These are phyloP conservation scores for Fusarium citri DNA, from an alignment of 2,329 filamentous ascomycete genomes.

Conservation along the genomic window DNA sequence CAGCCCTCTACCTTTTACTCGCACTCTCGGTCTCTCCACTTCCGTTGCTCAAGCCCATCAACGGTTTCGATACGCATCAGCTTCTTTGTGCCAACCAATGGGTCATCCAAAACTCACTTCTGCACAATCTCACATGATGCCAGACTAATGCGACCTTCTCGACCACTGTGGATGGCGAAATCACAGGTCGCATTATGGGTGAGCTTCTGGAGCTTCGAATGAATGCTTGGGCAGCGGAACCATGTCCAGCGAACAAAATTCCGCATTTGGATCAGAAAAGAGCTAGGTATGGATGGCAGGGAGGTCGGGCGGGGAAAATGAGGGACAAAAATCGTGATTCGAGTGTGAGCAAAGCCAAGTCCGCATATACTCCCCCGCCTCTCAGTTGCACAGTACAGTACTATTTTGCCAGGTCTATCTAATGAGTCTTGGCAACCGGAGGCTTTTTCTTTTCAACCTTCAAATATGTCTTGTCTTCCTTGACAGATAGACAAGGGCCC, in stretches of 20 bases:
- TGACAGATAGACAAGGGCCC: constrained; percentile 38
- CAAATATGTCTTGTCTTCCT: constrained; percentile 29
- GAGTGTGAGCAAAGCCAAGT: constrained; percentile 22
- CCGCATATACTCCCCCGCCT: constrained; percentile 26
- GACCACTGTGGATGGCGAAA: constrained; percentile 38
- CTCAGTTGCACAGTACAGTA: constrained; percentile 12
- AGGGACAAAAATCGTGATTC: constrained; percentile 32
- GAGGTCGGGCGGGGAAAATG: constrained; percentile 28
- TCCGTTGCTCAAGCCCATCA: constrained; percentile 25
- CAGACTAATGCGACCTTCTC: constrained; percentile 44
- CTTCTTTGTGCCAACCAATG: constrained; percentile 32
- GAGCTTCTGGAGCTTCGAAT: constrained; percentile 28
- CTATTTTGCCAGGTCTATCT: constrained; percentile 39
- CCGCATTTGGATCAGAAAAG: constrained; percentile 22
- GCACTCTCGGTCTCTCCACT: constrained; percentile 20
- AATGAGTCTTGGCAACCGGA: constrained; percentile 33
- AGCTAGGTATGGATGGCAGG: constrained; percentile 3
- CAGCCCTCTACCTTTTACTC: constrained; percentile 10
- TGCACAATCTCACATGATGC: constrained; percentile 46
- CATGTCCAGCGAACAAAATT: constrained; percentile 22
- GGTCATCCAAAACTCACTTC: constrained; percentile 20
- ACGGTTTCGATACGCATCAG: constrained; percentile 31
- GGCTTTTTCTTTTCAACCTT: constrained; percentile 25
- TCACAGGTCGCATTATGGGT: constrained; percentile 31
- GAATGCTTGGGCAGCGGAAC: constrained; percentile 25